Conservation (phyloP, 139 green algal genomes). For the Picochlorum sp. region DNA sequence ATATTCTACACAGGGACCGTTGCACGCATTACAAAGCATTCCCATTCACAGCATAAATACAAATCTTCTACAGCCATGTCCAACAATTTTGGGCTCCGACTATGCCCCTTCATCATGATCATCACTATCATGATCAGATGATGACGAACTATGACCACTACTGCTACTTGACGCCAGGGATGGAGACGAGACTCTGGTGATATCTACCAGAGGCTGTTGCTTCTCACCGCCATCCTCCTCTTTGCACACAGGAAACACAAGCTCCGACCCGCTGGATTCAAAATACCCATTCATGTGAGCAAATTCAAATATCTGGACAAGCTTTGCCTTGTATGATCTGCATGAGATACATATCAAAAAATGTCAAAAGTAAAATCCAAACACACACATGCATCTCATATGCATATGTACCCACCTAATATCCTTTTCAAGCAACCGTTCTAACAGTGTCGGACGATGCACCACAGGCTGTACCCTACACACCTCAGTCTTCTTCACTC, state of each 20-base stretch:
- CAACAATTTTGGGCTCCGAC: too few species aligned
- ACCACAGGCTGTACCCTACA: too few species aligned
- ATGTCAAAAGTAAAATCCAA: constrained; percentile 50
- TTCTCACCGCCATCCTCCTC: not conserved
- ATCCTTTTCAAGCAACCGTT: constrained; percentile 51
- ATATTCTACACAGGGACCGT: not conserved
- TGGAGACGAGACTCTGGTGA: too few species aligned
- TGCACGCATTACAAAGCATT: too few species aligned
- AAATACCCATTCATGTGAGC: constrained; percentile 1
- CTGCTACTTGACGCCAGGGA: too few species aligned
- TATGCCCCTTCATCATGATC: too few species aligned
- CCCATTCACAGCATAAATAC: too few species aligned
- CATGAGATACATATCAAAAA: not conserved
- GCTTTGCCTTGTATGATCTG: not conserved
- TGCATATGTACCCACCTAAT: constrained; percentile 25
- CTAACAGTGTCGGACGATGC: constrained; percentile 27
- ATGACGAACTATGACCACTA: too few species aligned
- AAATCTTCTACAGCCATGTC: too few species aligned
- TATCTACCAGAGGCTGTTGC: too few species aligned
- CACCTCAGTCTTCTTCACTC: not conserved
- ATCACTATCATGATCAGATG: too few species aligned
- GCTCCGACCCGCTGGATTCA: not conserved
- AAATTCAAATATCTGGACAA: not conserved
- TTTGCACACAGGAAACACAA: not conserved
- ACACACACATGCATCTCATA: constrained; percentile 33